Conservation (phyloP, 2,329 filamentous ascomycete genomes). For the Clarireedia monteithiana region DNA sequence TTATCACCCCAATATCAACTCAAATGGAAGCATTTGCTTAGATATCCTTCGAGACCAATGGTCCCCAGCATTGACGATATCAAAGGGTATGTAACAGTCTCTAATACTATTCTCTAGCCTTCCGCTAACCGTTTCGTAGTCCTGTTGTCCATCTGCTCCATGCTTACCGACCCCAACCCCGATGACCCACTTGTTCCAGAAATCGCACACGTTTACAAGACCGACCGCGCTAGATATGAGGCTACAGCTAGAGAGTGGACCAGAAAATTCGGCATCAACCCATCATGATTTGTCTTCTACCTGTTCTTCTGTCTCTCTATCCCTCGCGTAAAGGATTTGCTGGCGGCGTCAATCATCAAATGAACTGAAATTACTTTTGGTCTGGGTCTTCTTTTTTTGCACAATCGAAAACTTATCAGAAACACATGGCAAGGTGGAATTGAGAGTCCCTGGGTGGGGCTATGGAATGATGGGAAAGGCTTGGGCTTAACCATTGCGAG, state of each 20-base stretch:
- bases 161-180: slow-evolving; percentile 98
- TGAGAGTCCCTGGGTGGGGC: neutral
- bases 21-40: slow-evolving; percentile 94
- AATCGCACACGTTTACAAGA: slow-evolving; percentile 99
- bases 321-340: slow-evolving; percentile 21
- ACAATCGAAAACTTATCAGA: slow-evolving; percentile 6
- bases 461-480: slow-evolving; percentile 4
- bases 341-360: slow-evolving; percentile 21
- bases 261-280: slow-evolving; percentile 90
- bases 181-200: slow-evolving; percentile 98
- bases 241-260: slow-evolving; percentile 97
- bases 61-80: slow-evolving; percentile 97
- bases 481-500: neutral
- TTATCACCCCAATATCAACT: slow-evolving; percentile 99
- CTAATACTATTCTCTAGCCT: neutral
- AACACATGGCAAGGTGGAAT: neutral
- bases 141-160: slow-evolving; percentile 96
- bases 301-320: slow-evolving; percentile 15
- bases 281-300: slow-evolving; percentile 12
- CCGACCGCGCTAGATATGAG: slow-evolving; percentile 91
- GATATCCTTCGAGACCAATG: slow-evolving; percentile 98
- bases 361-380: slow-evolving; percentile 11
- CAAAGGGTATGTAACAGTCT: slow-evolving; percentile 64
- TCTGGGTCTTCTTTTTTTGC: slow-evolving; percentile 14
- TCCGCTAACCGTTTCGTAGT: slow-evolving; percentile 45